phyloP scores from a whole-genome alignment of 805 yeast species.

The Hanseniaspora valbyensis region DNA sequence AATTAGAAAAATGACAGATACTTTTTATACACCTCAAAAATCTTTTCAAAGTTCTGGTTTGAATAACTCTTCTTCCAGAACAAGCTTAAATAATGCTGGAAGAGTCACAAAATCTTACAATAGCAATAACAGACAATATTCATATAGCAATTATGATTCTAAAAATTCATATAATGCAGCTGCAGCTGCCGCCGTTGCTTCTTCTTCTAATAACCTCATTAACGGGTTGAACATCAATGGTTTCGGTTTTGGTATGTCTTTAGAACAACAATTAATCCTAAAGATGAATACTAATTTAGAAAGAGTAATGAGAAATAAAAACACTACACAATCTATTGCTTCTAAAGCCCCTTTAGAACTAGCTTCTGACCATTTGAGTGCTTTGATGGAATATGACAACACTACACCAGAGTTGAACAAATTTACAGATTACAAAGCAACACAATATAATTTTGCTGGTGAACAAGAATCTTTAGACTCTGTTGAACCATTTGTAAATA shows the following conservation, averaged over 20 bases:
- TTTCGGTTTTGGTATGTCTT: conserved; percentile 9
- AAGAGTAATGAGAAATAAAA: conserved; percentile 10
- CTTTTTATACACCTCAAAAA: not conserved
- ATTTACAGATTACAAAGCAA: conserved; percentile 39
- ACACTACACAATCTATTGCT: conserved; percentile 25
- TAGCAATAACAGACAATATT: not conserved
- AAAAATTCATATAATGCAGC: not conserved
- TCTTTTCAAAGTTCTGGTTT: not conserved
- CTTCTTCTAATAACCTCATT: not conserved
- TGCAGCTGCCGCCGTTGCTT: not conserved
- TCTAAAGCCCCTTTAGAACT: conserved; percentile 35
- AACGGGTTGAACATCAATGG: not conserved
- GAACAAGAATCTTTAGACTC: conserved; percentile 35
- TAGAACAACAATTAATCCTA: conserved; percentile 6
- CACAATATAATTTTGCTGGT: conserved; percentile 57
- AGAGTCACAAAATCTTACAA: not conserved
- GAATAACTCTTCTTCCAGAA: not conserved
- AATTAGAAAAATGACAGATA: not conserved
- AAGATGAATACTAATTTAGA: conserved; percentile 5
- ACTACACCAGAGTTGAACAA: conserved; percentile 47
- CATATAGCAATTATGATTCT: not conserved
- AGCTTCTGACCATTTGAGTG: conserved; percentile 53
- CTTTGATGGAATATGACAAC: conserved; percentile 48
- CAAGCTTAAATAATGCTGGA: not conserved
- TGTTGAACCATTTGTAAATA: conserved; percentile 67